A percentile compares a stretch with the other conserved stretches of the same genome.
phyloP scores from a whole-genome alignment of 768 basidiomycete genomes.

The Krasilnikovozyma curviuscula region DNA sequence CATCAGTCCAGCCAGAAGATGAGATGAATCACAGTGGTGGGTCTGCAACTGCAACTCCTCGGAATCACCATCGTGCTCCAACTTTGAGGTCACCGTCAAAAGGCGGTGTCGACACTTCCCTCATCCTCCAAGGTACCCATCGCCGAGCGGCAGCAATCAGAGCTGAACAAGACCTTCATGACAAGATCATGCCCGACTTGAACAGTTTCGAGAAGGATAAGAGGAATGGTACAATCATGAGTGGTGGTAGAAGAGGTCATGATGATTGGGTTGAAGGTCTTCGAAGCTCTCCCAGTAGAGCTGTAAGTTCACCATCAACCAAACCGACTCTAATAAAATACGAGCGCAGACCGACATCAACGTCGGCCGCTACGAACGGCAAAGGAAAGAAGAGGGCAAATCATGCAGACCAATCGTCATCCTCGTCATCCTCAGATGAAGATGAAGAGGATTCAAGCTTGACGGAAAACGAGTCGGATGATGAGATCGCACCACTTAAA shows the following conservation, averaged over 20 bases:
- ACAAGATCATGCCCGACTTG: constrained; percentile 58
- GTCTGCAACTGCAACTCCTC: too few species aligned
- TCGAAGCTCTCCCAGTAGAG: too few species aligned
- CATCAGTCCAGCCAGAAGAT: neutral
- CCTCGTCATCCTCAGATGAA: neutral
- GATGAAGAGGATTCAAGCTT: too few species aligned
- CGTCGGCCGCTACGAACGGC: neutral
- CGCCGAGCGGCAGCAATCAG: constrained; percentile 39
- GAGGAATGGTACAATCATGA: constrained; percentile 24
- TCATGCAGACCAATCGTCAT: neutral
- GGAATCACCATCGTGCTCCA: too few species aligned
- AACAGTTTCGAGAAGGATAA: constrained; percentile 48
- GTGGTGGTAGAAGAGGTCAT: neutral
- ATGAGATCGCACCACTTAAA: too few species aligned
- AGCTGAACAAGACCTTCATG: constrained; percentile 32
- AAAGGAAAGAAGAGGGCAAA: neutral
- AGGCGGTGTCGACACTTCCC: neutral
- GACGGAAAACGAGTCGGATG: too few species aligned
- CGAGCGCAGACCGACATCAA: neutral
- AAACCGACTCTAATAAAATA: too few species aligned
- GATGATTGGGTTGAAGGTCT: neutral
- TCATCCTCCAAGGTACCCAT: constrained; percentile 7
- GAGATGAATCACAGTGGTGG: neutral
- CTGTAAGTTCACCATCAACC: too few species aligned
- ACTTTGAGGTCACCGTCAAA: too few species aligned